A percentile compares a stretch with the other conserved stretches of the same genome.
Evolutionary conservation across 768 basidiomycete genomes (phyloP).

Genomic region (Lactifluus echinatus): DNA sequence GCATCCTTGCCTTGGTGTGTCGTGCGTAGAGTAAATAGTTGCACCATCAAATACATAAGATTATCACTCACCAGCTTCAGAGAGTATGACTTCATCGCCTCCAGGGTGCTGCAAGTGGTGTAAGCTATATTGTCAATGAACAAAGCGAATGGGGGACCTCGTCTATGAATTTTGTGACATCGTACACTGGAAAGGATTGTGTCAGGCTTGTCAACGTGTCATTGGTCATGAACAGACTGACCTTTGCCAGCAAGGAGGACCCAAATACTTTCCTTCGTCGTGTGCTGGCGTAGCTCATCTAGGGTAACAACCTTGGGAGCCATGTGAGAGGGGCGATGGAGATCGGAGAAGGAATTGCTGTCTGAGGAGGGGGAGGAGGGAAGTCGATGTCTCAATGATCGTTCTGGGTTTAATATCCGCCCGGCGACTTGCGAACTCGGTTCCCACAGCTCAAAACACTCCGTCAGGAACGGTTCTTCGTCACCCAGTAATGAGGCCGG

Average conservation of each 20-base stretch:
- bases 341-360: constrained; percentile 2
- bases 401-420: constrained; percentile 9
- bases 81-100: constrained; percentile 94
- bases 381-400: constrained; percentile 5
- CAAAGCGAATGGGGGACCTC: constrained; percentile 45
- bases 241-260: constrained; percentile 83
- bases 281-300: constrained; percentile 75
- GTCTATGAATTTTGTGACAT: constrained; percentile 89
- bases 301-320: constrained; percentile 49
- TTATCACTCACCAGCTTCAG: constrained; percentile 66
- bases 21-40: constrained; percentile 1
- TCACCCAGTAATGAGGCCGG: background rate
- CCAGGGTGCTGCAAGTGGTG: constrained; percentile 67
- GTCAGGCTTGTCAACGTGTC: constrained; percentile 16
- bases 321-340: constrained; percentile 17
- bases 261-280: constrained; percentile 66
- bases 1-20: constrained; percentile 88
- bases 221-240: constrained; percentile 26
- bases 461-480: constrained; percentile 6
- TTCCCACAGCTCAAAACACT: constrained; percentile 11
- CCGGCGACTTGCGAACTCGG: constrained; percentile 14
- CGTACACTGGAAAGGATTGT: constrained; percentile 58
- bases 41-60: background rate
- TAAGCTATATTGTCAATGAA: background rate
- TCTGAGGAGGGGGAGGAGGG: constrained; percentile 7